phyloP scores from a whole-genome alignment of 2,329 filamentous ascomycete genomes.

The Microsporum ferrugineum region DNA sequence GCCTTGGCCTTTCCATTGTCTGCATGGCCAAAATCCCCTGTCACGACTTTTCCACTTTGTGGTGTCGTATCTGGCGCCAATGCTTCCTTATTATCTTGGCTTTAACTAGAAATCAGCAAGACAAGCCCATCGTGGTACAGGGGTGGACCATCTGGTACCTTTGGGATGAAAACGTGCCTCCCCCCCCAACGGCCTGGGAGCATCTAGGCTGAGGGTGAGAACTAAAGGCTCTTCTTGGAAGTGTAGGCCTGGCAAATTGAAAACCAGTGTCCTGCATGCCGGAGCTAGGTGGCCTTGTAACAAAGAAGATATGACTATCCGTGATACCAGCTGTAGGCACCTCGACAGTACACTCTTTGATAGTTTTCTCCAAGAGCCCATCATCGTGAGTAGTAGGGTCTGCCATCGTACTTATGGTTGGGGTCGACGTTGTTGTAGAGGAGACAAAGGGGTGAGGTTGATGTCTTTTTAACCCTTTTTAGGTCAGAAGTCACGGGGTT shows the following conservation, averaged over 20 bases:
- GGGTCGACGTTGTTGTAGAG: background rate
- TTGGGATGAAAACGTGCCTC: background rate
- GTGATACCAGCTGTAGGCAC: slow-evolving; percentile 9
- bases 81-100: background rate
- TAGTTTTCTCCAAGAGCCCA: slow-evolving; percentile 13
- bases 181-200: background rate
- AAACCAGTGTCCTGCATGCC: slow-evolving; percentile 22
- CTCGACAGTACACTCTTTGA: slow-evolving; percentile 14
- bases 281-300: slow-evolving; percentile 25
- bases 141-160: background rate
- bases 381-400: slow-evolving; percentile 8
- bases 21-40: background rate
- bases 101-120: background rate
- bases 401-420: background rate
- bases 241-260: slow-evolving; percentile 25
- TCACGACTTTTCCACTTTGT: too few species aligned
- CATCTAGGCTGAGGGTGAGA: slow-evolving; percentile 6
- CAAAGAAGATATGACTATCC: slow-evolving; percentile 17
- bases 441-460: background rate
- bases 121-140: background rate
- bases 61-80: background rate
- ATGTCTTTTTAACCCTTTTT: background rate
- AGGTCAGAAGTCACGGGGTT: background rate
- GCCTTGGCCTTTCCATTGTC: background rate
- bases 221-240: slow-evolving; percentile 13